Evolutionary conservation across 2,329 filamentous ascomycete genomes (phyloP).

Genomic region (Neopestalotiopsis clavispora): DNA sequence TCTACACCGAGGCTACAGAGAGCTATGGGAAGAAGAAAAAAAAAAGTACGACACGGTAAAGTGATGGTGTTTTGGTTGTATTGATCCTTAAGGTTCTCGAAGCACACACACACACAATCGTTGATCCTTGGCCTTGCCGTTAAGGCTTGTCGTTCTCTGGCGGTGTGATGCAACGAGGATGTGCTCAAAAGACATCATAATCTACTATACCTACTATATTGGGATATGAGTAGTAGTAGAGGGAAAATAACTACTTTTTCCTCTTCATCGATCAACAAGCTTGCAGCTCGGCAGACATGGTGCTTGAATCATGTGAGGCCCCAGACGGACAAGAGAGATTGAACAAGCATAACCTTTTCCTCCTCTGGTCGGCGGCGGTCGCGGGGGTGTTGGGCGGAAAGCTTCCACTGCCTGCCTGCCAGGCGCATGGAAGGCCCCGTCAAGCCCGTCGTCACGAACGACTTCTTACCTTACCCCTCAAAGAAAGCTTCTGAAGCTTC

Average conservation of each 20-base stretch:
- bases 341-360: too few species aligned
- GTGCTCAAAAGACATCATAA: neutral
- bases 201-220: conserved; percentile 1
- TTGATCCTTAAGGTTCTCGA: neutral
- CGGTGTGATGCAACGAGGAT: neutral
- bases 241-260: neutral
- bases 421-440: too few species aligned
- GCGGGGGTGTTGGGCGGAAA: too few species aligned
- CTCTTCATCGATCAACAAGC: neutral
- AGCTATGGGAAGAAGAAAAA: neutral
- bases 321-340: neutral
- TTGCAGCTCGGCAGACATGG: neutral
- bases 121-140: neutral
- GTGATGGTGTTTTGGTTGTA: neutral
- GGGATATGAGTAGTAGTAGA: neutral
- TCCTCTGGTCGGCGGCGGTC: too few species aligned
- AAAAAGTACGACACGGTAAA: neutral
- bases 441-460: too few species aligned
- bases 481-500: too few species aligned
- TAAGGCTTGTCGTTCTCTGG: neutral
- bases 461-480: too few species aligned
- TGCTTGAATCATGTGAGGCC: neutral
- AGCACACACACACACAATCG: neutral
- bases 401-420: too few species aligned
- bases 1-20: neutral